Percentiles rank a stretch among this genome's conserved stretches.
Evolutionary conservation across 345 rosid genomes (phyloP).

Genomic region (Melaleuca quinquenervia): DNA sequence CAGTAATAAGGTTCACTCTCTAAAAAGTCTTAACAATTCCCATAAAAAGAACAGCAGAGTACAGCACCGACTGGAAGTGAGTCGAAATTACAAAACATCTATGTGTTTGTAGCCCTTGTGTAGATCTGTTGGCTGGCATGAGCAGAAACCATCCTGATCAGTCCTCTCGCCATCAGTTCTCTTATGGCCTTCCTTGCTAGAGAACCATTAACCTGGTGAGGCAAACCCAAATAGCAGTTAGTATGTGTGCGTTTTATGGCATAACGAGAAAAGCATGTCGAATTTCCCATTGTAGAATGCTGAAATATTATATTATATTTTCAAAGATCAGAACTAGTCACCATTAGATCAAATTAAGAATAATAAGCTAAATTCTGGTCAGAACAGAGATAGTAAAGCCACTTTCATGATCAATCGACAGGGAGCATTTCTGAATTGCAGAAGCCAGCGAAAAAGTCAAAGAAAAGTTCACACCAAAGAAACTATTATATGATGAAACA

Average conservation of each 20-base stretch:
- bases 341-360: not conserved
- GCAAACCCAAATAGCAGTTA: not conserved
- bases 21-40: not conserved
- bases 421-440: not conserved
- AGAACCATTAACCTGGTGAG: conserved; percentile 59
- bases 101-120: conserved; percentile 73
- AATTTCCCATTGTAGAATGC: not conserved
- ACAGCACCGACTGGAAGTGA: not conserved
- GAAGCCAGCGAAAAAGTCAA: not conserved
- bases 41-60: not conserved
- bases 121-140: conserved; percentile 86
- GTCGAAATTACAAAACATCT: not conserved
- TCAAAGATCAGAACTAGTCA: not conserved
- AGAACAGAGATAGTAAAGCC: not conserved
- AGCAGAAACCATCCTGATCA: conserved; percentile 64
- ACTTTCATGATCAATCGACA: not conserved
- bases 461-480: not conserved
- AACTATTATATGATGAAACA: not conserved
- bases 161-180: conserved; percentile 78
- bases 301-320: not conserved
- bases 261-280: not conserved
- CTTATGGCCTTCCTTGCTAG: conserved; percentile 68
- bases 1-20: not conserved
- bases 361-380: not conserved
- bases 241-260: not conserved